Evolutionary conservation across 257 asterid genomes (phyloP).

Genomic region (Rauvolfia tetraphylla): DNA sequence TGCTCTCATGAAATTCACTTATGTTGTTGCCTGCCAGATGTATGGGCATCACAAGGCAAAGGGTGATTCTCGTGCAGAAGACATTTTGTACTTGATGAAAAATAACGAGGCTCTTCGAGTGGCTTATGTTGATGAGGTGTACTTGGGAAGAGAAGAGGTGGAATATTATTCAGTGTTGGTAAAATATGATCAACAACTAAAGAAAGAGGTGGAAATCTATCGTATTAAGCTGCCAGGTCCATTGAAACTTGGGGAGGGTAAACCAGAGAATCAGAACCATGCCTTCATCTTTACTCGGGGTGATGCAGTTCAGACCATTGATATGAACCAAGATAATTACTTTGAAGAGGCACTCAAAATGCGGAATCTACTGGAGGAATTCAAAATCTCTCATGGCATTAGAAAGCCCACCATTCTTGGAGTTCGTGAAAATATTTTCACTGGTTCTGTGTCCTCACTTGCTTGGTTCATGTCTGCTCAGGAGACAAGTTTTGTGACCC

Average conservation of each 20-base stretch:
- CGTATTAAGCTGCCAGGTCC: conserved; percentile 90
- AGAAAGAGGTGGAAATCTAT: conserved; percentile 77
- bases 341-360: conserved; percentile 96
- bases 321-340: conserved; percentile 93
- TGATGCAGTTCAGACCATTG: conserved; percentile 91
- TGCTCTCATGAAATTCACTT: conserved; percentile 82
- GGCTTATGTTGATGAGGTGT: conserved; percentile 87
- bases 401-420: conserved; percentile 94
- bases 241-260: conserved; percentile 94
- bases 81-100: conserved; percentile 72
- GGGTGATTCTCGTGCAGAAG: conserved; percentile 86
- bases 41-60: conserved; percentile 79
- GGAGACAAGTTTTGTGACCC: conserved; percentile 91
- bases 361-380: conserved; percentile 93
- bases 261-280: conserved; percentile 97
- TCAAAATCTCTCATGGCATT: conserved; percentile 60
- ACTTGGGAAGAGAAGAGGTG: conserved; percentile 65
- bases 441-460: conserved; percentile 94
- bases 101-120: conserved; percentile 88
- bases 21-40: conserved; percentile 91
- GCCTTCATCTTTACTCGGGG: conserved; percentile 94
- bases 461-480: conserved; percentile 99
- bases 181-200: conserved; percentile 74
- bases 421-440: conserved; percentile 86
- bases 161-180: conserved; percentile 86